These are phyloP conservation scores for Fraxinus albicans DNA, from an alignment of 305 asterid genomes.

Conservation along the genomic window DNA sequence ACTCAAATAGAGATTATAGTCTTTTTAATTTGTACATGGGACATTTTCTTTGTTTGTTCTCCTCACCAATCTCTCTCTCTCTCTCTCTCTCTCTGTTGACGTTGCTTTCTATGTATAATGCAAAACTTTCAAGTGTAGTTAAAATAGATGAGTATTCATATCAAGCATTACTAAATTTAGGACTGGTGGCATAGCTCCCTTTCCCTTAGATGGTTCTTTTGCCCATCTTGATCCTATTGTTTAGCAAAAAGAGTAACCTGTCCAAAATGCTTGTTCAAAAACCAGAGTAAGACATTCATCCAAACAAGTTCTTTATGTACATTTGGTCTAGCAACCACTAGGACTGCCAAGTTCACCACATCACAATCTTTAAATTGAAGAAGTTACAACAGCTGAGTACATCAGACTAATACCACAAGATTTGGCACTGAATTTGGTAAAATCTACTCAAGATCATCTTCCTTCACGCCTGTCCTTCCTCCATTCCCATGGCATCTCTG, in stretches of 20 bases:
- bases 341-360: not conserved
- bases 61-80: not conserved
- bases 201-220: not conserved
- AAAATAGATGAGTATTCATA: not conserved
- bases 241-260: not conserved
- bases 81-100: not conserved
- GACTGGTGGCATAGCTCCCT: not conserved
- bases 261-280: not conserved
- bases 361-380: not conserved
- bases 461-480: constrained; percentile 78
- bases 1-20: not conserved
- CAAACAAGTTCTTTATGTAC: not conserved
- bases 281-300: not conserved
- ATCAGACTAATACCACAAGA: not conserved
- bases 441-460: constrained; percentile 24
- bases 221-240: not conserved
- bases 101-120: not conserved
- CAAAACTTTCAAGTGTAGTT: not conserved
- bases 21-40: not conserved
- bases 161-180: not conserved
- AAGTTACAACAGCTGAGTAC: not conserved
- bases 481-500: constrained; percentile 99
- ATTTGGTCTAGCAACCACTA: not conserved
- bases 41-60: not conserved
- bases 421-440: not conserved